Conservation (phyloP, 1,284 basidiomycete species). For the Apiotrichum gamsii region DNA sequence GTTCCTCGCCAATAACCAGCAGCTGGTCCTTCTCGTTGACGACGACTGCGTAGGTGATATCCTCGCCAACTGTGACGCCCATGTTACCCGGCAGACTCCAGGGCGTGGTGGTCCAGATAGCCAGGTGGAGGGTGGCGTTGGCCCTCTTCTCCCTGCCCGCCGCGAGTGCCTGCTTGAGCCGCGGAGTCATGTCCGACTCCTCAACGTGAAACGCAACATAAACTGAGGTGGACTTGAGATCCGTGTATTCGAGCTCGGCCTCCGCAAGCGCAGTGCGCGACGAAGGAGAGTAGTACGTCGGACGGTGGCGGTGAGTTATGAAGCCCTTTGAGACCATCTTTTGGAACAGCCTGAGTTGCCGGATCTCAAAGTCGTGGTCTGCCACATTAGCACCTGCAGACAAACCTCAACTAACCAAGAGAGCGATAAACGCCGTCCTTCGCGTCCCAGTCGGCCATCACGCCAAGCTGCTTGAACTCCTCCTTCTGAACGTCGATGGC, state of each 20-base stretch:
- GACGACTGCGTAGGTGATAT: slow-evolving; percentile 66
- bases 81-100: slow-evolving; percentile 97
- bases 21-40: slow-evolving; percentile 45
- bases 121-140: slow-evolving; percentile 51
- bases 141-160: slow-evolving; percentile 4
- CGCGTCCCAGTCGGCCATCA: slow-evolving; percentile 86
- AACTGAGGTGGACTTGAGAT: slow-evolving; percentile 80
- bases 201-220: slow-evolving; percentile 71
- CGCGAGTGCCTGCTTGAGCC: slow-evolving; percentile 23
- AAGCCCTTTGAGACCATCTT: slow-evolving; percentile 72
- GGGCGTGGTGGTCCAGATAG: slow-evolving; percentile 99
- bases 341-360: slow-evolving; percentile 80
- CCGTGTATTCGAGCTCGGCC: slow-evolving; percentile 86
- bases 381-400: not conserved
- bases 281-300: slow-evolving; percentile 93
- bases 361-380: slow-evolving; percentile 83
- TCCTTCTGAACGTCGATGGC: slow-evolving; percentile 71
- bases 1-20: slow-evolving; percentile 65
- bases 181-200: slow-evolving; percentile 31
- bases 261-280: slow-evolving; percentile 91
- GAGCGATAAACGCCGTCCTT: slow-evolving; percentile 75
- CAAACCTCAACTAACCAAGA: slow-evolving; percentile 55
- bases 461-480: slow-evolving; percentile 75
- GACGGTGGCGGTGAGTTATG: slow-evolving; percentile 79
- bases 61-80: slow-evolving; percentile 76